A percentile compares a stretch with the other conserved stretches of the same genome.
These are phyloP conservation scores for Glycine tomentella DNA, from an alignment of 306 rosid genomes.

Conservation along the genomic window DNA sequence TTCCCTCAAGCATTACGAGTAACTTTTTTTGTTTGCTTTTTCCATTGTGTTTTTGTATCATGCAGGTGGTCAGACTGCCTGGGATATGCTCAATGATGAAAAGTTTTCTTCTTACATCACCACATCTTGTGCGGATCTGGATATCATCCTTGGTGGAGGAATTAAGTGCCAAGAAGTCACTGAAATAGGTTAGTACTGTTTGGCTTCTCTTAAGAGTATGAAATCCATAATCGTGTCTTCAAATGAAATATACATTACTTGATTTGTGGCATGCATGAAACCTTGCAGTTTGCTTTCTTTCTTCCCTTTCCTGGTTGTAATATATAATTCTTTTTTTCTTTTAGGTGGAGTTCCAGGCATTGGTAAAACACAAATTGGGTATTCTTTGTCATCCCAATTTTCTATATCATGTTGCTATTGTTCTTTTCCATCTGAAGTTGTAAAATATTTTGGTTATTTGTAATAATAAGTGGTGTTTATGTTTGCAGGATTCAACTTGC, in stretches of 20 bases:
- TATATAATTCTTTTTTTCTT: constrained; percentile 25
- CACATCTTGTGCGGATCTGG: constrained; percentile 82
- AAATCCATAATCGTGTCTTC: background rate
- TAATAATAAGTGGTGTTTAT: constrained; percentile 26
- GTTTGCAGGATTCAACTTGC: constrained; percentile 92
- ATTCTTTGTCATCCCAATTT: constrained; percentile 42
- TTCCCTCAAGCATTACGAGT: background rate
- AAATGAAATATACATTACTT: constrained; percentile 14
- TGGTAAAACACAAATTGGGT: constrained; percentile 98
- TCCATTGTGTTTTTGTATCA: constrained; percentile 19
- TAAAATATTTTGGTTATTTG: constrained; percentile 36
- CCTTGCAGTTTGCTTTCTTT: constrained; percentile 1
- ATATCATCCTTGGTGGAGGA: constrained; percentile 90
- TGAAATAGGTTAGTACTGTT: constrained; percentile 74
- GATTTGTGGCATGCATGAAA: background rate
- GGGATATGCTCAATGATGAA: constrained; percentile 92
- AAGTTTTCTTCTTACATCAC: constrained; percentile 62
- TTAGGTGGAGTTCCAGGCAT: constrained; percentile 97
- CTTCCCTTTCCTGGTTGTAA: constrained; percentile 27
- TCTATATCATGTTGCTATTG: constrained; percentile 9
- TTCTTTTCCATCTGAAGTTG: background rate
- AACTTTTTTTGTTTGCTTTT: background rate
- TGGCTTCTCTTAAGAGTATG: constrained; percentile 8
- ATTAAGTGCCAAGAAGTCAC: constrained; percentile 88
- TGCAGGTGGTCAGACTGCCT: constrained; percentile 87